phyloP scores from a whole-genome alignment of 345 rosid genomes.

The Lepidium sativum region DNA sequence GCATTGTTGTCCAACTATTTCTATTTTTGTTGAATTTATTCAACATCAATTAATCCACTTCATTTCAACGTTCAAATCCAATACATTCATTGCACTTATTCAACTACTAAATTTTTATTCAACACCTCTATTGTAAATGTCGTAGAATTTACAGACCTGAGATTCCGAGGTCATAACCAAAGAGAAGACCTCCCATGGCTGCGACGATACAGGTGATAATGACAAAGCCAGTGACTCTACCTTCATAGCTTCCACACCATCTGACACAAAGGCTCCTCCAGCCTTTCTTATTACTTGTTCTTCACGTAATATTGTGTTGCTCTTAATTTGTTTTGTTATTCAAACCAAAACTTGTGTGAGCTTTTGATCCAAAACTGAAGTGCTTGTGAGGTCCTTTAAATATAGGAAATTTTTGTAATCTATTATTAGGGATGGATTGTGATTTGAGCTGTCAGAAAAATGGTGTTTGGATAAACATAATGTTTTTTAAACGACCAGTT shows the following conservation, averaged over 20 bases:
- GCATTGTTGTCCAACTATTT: too few relatives aligned
- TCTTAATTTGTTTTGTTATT: conserved; percentile 7
- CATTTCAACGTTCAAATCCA: too few relatives aligned
- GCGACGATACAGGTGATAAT: conserved; percentile 42
- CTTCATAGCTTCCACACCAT: conserved; percentile 30
- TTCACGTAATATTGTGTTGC: conserved; percentile 7
- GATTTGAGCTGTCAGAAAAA: neutral
- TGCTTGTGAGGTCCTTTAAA: conserved; percentile 15
- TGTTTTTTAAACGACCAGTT: conserved; percentile 19
- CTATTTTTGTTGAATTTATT: too few relatives aligned
- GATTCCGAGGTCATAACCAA: conserved; percentile 52
- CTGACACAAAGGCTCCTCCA: conserved; percentile 39
- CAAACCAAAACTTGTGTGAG: conserved; percentile 2
- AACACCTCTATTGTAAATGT: too few relatives aligned
- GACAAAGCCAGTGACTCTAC: conserved; percentile 39
- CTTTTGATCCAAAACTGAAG: conserved; percentile 3
- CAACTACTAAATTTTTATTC: too few relatives aligned
- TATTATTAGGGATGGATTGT: conserved; percentile 17
- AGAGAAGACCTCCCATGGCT: conserved; percentile 54
- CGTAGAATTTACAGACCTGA: conserved; percentile 22
- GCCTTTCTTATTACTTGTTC: conserved; percentile 32
- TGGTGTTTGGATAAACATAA: neutral
- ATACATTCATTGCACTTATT: too few relatives aligned
- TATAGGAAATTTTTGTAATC: neutral
- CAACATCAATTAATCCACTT: too few relatives aligned